phyloP scores from a whole-genome alignment of 345 rosid species.

The Adansonia digitata region DNA sequence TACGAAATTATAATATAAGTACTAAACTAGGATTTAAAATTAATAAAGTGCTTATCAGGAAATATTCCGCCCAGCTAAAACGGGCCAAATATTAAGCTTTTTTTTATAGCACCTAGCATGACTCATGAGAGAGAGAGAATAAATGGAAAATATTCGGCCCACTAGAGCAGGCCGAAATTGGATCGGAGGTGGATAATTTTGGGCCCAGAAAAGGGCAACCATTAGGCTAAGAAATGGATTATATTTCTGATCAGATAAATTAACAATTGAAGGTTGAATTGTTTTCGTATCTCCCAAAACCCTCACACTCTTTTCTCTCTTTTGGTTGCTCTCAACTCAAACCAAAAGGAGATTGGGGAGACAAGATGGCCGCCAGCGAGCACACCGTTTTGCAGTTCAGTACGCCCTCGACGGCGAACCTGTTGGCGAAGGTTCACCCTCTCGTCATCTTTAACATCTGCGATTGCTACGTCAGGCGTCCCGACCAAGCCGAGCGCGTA shows the following conservation, averaged over 20 bases:
- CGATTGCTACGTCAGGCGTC: constrained; percentile 92
- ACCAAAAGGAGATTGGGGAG: not conserved
- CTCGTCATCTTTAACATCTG: constrained; percentile 88
- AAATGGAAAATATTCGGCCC: not conserved
- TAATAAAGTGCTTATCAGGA: too few relatives aligned
- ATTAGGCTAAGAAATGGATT: not conserved
- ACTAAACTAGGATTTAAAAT: too few relatives aligned
- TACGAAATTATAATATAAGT: too few relatives aligned
- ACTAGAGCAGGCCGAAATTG: not conserved
- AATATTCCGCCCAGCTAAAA: too few relatives aligned
- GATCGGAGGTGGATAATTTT: not conserved
- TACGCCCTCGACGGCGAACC: constrained; percentile 27
- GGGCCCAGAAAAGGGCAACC: not conserved
- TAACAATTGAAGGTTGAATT: not conserved
- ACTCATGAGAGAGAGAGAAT: not conserved
- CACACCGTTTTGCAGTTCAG: constrained; percentile 67
- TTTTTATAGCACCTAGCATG: too few relatives aligned
- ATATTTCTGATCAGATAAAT: not conserved
- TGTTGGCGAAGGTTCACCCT: constrained; percentile 74
- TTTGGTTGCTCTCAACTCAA: not conserved
- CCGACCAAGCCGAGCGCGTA: constrained; percentile 89
- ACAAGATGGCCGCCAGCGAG: constrained; percentile 64
- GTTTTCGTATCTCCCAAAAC: constrained; percentile 10
- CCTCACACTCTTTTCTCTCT: not conserved
- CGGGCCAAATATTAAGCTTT: too few relatives aligned